Evolutionary conservation across 805 yeast species (phyloP), one percentile per base, ranked within the genome.

Genomic region (Lipomyces chichibuensis): DNA sequence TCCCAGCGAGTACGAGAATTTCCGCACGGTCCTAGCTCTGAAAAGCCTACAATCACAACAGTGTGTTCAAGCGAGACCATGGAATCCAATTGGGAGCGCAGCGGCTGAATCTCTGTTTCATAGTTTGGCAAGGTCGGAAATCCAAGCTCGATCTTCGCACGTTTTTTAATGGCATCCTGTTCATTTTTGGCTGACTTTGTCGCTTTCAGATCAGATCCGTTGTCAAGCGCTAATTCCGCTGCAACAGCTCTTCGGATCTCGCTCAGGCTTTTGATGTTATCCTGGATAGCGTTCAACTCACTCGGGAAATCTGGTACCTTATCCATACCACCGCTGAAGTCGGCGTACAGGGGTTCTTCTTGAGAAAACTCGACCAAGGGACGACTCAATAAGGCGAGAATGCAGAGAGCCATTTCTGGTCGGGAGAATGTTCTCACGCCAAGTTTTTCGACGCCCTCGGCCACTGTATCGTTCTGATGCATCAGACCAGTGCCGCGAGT

Each of bases 21-120:
- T 86, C 99, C 99, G 97, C 97, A 95, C 77, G 99, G 99, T 78
- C 97, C 95, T 73, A 94, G 98, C 83, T 94, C 99, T 71, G 97
- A 83, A 83, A 93, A 94, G 81, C 99, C 99, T 57, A 98, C 93
- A 67, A 94, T 94, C 71, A 94, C 99, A 72, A 93, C 85, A 69
- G 92, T 94, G 72, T 87, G 86, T 77, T 92, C 97, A 77, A 93
- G 87, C 78, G 94, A 97, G 73, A 94, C 82, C 84, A 94, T 83
- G 67, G 97, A 97, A 35, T 35, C 37, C 37, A 35, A 35, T 79
- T 90, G 93, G 75, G 95, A 84, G 65, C 90, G 88, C 35, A 52
- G 35, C 17, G 62, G 65, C 32, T 55, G 65, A 29, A 56, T 57
- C 76, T 93, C 80, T 69, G 90, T 89, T 37, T 87, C 86, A 77